Percentiles rank a stretch among this genome's conserved stretches.
phyloP scores from a whole-genome alignment of 2,329 filamentous ascomycete genomes.

The Exophiala oligosperma region DNA sequence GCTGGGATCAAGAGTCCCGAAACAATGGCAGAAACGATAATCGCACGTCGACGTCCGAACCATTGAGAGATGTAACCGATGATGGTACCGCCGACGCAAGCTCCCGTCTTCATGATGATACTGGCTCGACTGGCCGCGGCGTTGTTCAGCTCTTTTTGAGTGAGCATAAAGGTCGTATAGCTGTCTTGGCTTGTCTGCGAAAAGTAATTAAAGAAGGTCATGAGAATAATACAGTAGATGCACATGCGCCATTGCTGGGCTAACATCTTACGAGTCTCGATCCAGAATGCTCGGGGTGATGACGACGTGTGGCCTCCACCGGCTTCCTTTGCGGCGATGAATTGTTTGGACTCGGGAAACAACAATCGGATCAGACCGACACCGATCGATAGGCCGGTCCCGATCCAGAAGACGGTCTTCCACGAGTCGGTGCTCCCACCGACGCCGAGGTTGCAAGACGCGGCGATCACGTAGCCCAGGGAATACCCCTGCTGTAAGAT shows the following conservation, averaged over 20 bases:
- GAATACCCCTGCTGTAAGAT: slow-evolving; percentile 82
- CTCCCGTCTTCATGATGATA: slow-evolving; percentile 79
- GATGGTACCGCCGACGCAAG: slow-evolving; percentile 71
- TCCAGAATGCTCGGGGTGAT: slow-evolving; percentile 59
- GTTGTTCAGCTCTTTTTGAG: slow-evolving; percentile 68
- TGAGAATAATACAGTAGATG: slow-evolving; percentile 73
- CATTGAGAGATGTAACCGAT: slow-evolving; percentile 75
- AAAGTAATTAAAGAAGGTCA: slow-evolving; percentile 75
- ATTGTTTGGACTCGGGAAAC: slow-evolving; percentile 75
- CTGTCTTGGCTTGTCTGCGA: slow-evolving; percentile 79
- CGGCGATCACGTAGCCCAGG: slow-evolving; percentile 76
- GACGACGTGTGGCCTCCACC: slow-evolving; percentile 37
- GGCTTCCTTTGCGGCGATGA: slow-evolving; percentile 65
- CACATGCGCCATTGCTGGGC: slow-evolving; percentile 72
- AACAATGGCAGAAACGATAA: slow-evolving; percentile 64
- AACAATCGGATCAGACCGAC: slow-evolving; percentile 67
- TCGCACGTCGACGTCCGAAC: slow-evolving; percentile 63
- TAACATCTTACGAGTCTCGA: slow-evolving; percentile 68
- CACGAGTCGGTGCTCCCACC: slow-evolving; percentile 57
- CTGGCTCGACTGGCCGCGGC: slow-evolving; percentile 66
- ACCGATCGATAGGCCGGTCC: slow-evolving; percentile 44
- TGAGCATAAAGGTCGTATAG: slow-evolving; percentile 78
- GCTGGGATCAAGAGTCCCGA: slow-evolving; percentile 68
- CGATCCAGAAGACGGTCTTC: slow-evolving; percentile 77
- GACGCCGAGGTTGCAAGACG: slow-evolving; percentile 72